A percentile compares a stretch with the other conserved stretches of the same genome.
Evolutionary conservation across 352 stramenopile genomes (phyloP).

Genomic region (Blastocystis sp.): DNA sequence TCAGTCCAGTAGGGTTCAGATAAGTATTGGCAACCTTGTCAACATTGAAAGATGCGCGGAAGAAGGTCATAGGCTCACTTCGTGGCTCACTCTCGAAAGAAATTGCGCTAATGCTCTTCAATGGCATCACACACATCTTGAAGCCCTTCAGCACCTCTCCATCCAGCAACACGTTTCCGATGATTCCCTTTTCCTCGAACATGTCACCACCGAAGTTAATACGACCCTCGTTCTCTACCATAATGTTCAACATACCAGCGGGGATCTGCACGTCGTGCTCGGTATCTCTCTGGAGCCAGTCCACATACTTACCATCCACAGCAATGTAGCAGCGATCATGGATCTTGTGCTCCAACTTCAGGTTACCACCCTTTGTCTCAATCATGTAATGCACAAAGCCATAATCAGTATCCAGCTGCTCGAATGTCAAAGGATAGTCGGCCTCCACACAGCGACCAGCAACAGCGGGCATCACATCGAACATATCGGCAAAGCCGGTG

Average conservation of each 20-base stretch:
- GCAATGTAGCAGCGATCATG: conserved; percentile 63
- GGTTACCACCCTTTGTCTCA: neutral
- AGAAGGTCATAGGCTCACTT: conserved; percentile 16
- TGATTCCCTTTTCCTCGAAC: conserved; percentile 60
- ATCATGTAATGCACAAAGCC: conserved; percentile 64
- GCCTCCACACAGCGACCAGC: conserved; percentile 10
- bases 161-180: conserved; percentile 2
- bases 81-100: neutral
- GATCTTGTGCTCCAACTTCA: conserved; percentile 42
- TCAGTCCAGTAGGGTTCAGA: conserved; percentile 52
- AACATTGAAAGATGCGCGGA: conserved; percentile 13
- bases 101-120: conserved; percentile 34
- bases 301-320: conserved; percentile 60
- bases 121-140: conserved; percentile 50
- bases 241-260: conserved; percentile 60
- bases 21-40: conserved; percentile 40
- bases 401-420: conserved; percentile 63
- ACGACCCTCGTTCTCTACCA: conserved; percentile 66
- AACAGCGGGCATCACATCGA: conserved; percentile 7
- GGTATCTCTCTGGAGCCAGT: conserved; percentile 14
- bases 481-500: neutral
- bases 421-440: conserved; percentile 40
- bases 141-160: neutral
- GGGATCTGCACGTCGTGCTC: conserved; percentile 18
- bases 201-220: conserved; percentile 66